A percentile compares a stretch with the other conserved stretches of the same genome.
phyloP scores from a whole-genome alignment of 805 yeast species.

The Starmerella khaoyaiensis region DNA sequence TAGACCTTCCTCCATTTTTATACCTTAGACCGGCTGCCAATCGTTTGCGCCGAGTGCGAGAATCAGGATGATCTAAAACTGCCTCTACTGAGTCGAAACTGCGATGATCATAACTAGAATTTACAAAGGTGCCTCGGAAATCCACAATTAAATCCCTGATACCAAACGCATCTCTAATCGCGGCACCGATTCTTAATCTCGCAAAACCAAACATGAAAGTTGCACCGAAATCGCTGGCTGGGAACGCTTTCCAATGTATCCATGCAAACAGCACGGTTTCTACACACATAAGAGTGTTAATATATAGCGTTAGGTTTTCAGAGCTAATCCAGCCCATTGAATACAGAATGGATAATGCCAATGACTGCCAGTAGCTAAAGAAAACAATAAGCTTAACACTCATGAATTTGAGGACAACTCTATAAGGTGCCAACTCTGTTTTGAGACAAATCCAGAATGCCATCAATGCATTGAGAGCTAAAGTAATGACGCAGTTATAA shows the following conservation, averaged over 20 bases:
- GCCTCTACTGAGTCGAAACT: constrained; percentile 74
- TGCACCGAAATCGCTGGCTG: constrained; percentile 57
- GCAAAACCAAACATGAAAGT: constrained; percentile 54
- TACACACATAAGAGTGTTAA: constrained; percentile 64
- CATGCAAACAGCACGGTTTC: constrained; percentile 78
- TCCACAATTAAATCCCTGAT: constrained; percentile 68
- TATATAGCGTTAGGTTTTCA: constrained; percentile 46
- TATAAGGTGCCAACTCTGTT: constrained; percentile 57
- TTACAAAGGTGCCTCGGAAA: constrained; percentile 53
- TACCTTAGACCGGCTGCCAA: constrained; percentile 76
- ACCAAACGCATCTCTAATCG: constrained; percentile 66
- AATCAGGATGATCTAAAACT: constrained; percentile 47
- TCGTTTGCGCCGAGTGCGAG: constrained; percentile 50
- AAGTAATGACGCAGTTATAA: constrained; percentile 68
- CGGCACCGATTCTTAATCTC: constrained; percentile 45
- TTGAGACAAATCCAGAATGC: constrained; percentile 88
- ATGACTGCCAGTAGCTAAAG: constrained; percentile 98
- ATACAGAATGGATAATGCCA: constrained; percentile 34
- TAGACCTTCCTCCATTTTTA: constrained; percentile 60
- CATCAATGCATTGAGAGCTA: constrained; percentile 74
- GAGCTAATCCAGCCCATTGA: constrained; percentile 26
- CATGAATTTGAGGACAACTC: constrained; percentile 84
- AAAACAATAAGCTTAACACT: constrained; percentile 89
- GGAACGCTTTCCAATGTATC: constrained; percentile 80
- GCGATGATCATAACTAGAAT: constrained; percentile 64